These are phyloP conservation scores for Salix suchowensis DNA, from an alignment of 345 rosid genomes.

Conservation along the genomic window DNA sequence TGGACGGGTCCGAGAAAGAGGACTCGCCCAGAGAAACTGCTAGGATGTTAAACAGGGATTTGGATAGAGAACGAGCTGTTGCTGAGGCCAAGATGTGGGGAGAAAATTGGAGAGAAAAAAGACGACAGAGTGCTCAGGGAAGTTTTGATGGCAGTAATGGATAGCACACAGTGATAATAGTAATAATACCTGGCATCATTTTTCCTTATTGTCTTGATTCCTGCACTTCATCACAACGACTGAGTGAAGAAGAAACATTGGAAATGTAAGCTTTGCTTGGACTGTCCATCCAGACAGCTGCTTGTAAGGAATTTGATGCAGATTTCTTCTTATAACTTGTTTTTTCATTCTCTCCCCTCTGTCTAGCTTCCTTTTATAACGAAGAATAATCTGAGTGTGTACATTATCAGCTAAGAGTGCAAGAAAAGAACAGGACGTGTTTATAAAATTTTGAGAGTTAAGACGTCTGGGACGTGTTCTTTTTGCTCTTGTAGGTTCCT, in stretches of 20 bases:
- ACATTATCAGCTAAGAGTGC: constrained; percentile 32
- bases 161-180: background rate
- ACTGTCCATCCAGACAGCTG: background rate
- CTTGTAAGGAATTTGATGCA: constrained; percentile 10
- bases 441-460: constrained; percentile 29
- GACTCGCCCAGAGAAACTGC: constrained; percentile 80
- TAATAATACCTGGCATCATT: background rate
- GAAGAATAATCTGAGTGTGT: constrained; percentile 19
- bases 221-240: background rate
- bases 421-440: constrained; percentile 21
- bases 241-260: constrained; percentile 4
- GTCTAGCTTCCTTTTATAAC: background rate
- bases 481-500: constrained; percentile 18
- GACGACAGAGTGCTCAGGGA: constrained; percentile 65
- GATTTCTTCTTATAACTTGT: background rate
- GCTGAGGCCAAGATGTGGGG: constrained; percentile 99
- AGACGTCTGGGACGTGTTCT: constrained; percentile 19
- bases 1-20: constrained; percentile 81
- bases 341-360: background rate
- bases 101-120: constrained; percentile 84
- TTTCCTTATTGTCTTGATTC: background rate
- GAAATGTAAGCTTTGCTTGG: constrained; percentile 4
- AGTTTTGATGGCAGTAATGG: constrained; percentile 45
- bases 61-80: constrained; percentile 84
- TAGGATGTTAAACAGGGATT: constrained; percentile 60